A percentile compares a stretch with the other conserved stretches of the same genome.
Conservation (phyloP, 176 grass and related monocot genomes). For the Oryza meridionalis region DNA sequence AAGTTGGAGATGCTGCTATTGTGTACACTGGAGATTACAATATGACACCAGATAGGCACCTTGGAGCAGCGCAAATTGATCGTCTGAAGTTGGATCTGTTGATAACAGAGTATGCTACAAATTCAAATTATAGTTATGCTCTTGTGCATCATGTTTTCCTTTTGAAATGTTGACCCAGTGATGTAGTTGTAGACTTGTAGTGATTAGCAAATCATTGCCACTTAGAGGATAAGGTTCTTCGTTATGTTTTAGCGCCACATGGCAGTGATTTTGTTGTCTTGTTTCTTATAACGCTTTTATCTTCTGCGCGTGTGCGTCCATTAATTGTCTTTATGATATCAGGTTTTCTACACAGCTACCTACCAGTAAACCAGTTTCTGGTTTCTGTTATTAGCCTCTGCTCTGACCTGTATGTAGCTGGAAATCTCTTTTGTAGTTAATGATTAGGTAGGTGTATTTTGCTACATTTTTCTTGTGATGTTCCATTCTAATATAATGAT, state of each 20-base stretch:
- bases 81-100: conserved; percentile 76
- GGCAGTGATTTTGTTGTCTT: neutral
- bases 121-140: conserved; percentile 19
- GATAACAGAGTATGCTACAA: conserved; percentile 78
- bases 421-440: conserved; percentile 21
- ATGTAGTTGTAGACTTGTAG: conserved; percentile 1
- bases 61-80: conserved; percentile 96
- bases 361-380: neutral
- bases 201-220: neutral
- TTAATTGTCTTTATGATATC: conserved; percentile 4
- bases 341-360: conserved; percentile 10
- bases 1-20: conserved; percentile 73
- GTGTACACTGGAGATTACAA: conserved; percentile 98
- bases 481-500: conserved; percentile 15
- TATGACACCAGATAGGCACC: conserved; percentile 99
- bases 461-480: neutral
- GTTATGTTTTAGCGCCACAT: neutral
- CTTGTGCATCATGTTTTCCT: conserved; percentile 6
- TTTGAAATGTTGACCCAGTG: neutral
- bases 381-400: conserved; percentile 8
- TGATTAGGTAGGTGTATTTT: conserved; percentile 6
- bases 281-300: neutral
- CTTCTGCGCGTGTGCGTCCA: neutral
- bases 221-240: conserved; percentile 16
- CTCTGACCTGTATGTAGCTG: neutral